Evolutionary conservation across 1,284 basidiomycete species (phyloP), one percentile per base, ranked within the genome.

Genomic region (Takashimella koratensis): DNA sequence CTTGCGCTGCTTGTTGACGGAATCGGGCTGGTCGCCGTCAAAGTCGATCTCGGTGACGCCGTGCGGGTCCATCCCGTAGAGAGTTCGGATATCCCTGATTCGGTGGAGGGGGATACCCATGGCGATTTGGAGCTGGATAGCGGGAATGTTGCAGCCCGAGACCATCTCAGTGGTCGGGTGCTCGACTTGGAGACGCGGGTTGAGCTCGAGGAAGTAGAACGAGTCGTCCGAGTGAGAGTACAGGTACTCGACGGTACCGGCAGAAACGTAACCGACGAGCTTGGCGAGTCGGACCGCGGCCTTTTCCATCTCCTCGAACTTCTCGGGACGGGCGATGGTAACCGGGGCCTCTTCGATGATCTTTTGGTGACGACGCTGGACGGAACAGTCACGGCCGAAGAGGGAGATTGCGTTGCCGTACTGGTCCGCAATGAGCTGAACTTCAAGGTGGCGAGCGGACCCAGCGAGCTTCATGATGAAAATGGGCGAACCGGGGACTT

Each of bases 401-500:
- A 99, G 83, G 51, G 94, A 98, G 70, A 99, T 98, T 36, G 96
- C 96, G 76, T 97, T 97, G 57, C 96, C 96, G 76, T 98, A 99
- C 77, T 98, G 96, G 79, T 99, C 96, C 48, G 96, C 96, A 43
- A 99, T 85, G 44, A 99, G 84, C 77, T 99, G 96, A 23, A 98
- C 96, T 78, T 99, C 96, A 64, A 99, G 80, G 77, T 99, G 96
- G 61, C 96, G 89, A 39, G 96, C 96, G 65, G 90, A 87, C 22
- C 94, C 93, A 30, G 96, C 96, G 57, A 98, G 87, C 80, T 98
- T 98, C 96, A 98, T 98, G 79, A 99, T 91, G 77, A 99, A 98
- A 67, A 99, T 94, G 56, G 96, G 96, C 4, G 96, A 98, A 46
- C 96, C 93, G 69, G 94, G 94, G 63, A 99, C 95, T 78, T 99